Conservation (phyloP, 345 rosid species). For the Populus alba region DNA sequence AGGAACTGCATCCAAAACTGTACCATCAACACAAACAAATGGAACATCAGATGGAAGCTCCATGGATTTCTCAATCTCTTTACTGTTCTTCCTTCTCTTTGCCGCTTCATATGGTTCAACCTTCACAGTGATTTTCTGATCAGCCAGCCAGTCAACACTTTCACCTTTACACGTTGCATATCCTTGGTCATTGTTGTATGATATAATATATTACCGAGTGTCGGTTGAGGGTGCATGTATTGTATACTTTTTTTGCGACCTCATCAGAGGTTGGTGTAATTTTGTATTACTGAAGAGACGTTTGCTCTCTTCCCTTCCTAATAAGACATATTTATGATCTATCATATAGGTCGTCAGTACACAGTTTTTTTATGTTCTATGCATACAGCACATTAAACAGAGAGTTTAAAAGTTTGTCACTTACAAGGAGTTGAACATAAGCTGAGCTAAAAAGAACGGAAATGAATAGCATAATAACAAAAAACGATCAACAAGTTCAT, state of each 20-base stretch:
- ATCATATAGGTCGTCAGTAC: background rate
- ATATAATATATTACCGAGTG: slow-evolving; percentile 3
- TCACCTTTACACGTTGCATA: background rate
- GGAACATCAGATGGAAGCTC: slow-evolving; percentile 63
- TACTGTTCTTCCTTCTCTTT: slow-evolving; percentile 47
- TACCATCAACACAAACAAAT: slow-evolving; percentile 53
- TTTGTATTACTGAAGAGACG: slow-evolving; percentile 46
- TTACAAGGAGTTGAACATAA: background rate
- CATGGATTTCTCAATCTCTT: slow-evolving; percentile 47
- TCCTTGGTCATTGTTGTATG: background rate
- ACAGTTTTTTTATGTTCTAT: slow-evolving; percentile 8
- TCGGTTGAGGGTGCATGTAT: slow-evolving; percentile 15
- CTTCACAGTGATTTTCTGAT: slow-evolving; percentile 32
- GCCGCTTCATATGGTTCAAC: slow-evolving; percentile 49
- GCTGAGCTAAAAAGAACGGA: background rate
- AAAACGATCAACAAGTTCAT: background rate
- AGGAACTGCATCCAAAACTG: slow-evolving; percentile 61
- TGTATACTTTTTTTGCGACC: slow-evolving; percentile 12
- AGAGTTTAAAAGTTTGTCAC: background rate
- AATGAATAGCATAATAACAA: slow-evolving; percentile 1
- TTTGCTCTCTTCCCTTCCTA: slow-evolving; percentile 38
- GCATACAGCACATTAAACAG: background rate
- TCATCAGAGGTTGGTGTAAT: slow-evolving; percentile 18
- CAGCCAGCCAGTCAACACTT: background rate
- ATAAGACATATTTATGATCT: slow-evolving; percentile 25